Evolutionary conservation across 495 filamentous ascomycete species (phyloP).

Genomic region (Talaromyces adpressus): DNA sequence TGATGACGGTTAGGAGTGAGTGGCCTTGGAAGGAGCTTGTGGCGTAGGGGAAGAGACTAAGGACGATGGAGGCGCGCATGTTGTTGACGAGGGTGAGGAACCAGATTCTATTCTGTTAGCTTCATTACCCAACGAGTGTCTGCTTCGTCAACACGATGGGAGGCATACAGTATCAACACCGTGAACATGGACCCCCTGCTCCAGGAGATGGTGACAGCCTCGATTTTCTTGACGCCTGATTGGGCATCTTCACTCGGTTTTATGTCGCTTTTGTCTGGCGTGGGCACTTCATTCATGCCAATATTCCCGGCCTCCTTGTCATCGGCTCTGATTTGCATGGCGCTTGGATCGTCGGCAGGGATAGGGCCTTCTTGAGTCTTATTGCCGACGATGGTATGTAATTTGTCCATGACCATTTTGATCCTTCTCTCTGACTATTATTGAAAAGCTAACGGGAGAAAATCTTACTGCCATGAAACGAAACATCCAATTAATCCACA

Average conservation of each 20-base stretch:
- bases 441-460: background rate
- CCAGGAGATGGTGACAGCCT: slow-evolving; percentile 17
- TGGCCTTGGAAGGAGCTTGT: slow-evolving; percentile 51
- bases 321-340: background rate
- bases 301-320: background rate
- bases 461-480: background rate
- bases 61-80: slow-evolving; percentile 31
- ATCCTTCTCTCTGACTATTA: background rate
- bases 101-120: slow-evolving; percentile 3
- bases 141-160: background rate
- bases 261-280: background rate
- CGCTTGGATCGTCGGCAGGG: background rate
- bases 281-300: slow-evolving; percentile 6
- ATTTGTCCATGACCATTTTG: background rate
- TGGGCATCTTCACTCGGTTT: slow-evolving; percentile 11
- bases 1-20: slow-evolving; percentile 50
- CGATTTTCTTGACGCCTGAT: slow-evolving; percentile 15
- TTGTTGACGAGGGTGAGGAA: slow-evolving; percentile 9
- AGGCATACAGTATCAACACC: slow-evolving; percentile 11
- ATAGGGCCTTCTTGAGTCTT: background rate
- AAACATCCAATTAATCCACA: background rate
- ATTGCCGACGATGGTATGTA: background rate
- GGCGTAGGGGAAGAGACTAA: slow-evolving; percentile 37
- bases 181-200: slow-evolving; percentile 7
- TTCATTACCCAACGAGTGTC: slow-evolving; percentile 4